Conservation (phyloP, 2,329 filamentous ascomycete genomes). For the Acrocalymma vagum region DNA sequence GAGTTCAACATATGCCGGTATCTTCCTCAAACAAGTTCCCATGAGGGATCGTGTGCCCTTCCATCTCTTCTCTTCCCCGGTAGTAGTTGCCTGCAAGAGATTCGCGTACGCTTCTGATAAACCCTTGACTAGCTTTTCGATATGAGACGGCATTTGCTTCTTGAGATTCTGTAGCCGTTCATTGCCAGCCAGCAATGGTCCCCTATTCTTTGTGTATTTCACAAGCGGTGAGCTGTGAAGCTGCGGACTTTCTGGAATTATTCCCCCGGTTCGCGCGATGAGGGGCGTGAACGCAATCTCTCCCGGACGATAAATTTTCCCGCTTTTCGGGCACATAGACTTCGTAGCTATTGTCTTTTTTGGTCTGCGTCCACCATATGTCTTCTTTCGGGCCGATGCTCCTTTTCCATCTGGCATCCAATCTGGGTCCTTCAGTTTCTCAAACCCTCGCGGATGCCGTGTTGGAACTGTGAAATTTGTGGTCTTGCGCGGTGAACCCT, state of each 20-base stretch:
- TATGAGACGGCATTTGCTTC: slow-evolving; percentile 29
- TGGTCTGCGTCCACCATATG: slow-evolving; percentile 38
- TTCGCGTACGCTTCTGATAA: slow-evolving; percentile 43
- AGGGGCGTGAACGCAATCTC: slow-evolving; percentile 47
- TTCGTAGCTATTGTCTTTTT: slow-evolving; percentile 25
- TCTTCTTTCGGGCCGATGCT: slow-evolving; percentile 32
- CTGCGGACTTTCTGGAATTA: slow-evolving; percentile 40
- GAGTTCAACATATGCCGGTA: slow-evolving; percentile 51
- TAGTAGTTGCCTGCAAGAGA: slow-evolving; percentile 41
- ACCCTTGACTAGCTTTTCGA: slow-evolving; percentile 40
- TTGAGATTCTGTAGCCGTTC: slow-evolving; percentile 28
- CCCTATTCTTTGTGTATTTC: slow-evolving; percentile 28
- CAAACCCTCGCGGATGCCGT: slow-evolving; percentile 41
- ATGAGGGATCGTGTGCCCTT: slow-evolving; percentile 49
- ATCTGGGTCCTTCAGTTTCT: slow-evolving; percentile 44
- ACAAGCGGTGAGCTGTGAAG: slow-evolving; percentile 35
- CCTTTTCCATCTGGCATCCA: slow-evolving; percentile 41
- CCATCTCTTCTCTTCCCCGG: slow-evolving; percentile 26
- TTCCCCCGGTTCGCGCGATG: slow-evolving; percentile 36
- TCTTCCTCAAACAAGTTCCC: slow-evolving; percentile 47
- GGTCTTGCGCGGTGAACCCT: slow-evolving; percentile 33
- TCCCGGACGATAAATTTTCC: too few relatives aligned
- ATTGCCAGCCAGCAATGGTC: slow-evolving; percentile 29
- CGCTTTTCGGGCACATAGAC: too few relatives aligned
- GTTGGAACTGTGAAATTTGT: slow-evolving; percentile 35